phyloP scores from a whole-genome alignment of 2,329 filamentous ascomycete genomes.

The Leptographium wingfieldii region DNA sequence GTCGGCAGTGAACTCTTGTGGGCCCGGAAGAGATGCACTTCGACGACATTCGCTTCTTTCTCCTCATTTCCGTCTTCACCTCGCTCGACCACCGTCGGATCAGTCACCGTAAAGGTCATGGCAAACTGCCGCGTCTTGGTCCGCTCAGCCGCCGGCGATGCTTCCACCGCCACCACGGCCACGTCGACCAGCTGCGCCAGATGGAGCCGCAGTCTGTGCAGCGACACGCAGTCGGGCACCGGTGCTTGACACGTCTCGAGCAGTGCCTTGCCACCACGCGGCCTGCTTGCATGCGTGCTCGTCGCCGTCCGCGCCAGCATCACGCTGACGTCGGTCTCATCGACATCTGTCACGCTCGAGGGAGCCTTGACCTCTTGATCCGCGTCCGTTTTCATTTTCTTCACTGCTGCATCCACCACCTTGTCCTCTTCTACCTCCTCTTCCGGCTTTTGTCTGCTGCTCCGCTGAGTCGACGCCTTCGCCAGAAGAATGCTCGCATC shows the following conservation, averaged over 20 bases:
- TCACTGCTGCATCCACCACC: no score
- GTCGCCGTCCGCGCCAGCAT: constrained; percentile 12
- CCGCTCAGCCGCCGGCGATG: constrained; percentile 31
- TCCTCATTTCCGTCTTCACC: neutral
- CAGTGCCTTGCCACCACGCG: neutral
- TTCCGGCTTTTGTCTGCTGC: no score
- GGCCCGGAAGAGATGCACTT: constrained; percentile 46
- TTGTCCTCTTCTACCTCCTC: no score
- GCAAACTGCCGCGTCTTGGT: constrained; percentile 47
- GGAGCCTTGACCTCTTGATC: neutral
- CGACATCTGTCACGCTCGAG: neutral
- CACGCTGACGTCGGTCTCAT: constrained; percentile 14
- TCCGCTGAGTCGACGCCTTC: neutral
- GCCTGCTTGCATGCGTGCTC: neutral
- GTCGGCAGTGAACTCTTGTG: constrained; percentile 44
- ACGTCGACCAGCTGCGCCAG: constrained; percentile 38
- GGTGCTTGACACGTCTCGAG: constrained; percentile 30
- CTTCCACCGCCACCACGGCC: constrained; percentile 38
- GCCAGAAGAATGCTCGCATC: neutral
- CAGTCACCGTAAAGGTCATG: constrained; percentile 44
- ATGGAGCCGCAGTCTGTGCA: constrained; percentile 38
- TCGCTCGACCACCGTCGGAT: constrained; percentile 21
- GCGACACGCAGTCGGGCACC: constrained; percentile 38
- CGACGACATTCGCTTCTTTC: constrained; percentile 28
- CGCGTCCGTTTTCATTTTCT: no score